These are phyloP conservation scores for Wickerhamomyces chaumierensis DNA, from an alignment of 805 yeast species.

Conservation along the genomic window DNA sequence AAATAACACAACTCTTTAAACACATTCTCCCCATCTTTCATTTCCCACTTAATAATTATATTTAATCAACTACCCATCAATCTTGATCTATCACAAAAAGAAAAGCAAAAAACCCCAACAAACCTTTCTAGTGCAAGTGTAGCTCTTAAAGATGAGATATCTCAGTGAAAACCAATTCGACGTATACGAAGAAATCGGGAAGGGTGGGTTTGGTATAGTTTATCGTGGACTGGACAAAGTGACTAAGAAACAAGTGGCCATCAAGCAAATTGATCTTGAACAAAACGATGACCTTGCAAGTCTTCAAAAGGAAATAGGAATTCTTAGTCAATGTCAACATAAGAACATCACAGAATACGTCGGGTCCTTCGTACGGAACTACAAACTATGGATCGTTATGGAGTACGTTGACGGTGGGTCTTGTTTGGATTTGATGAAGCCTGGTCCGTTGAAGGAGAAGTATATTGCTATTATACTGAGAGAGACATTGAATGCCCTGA, in stretches of 20 bases:
- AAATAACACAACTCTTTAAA: no score
- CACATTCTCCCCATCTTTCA: no score
- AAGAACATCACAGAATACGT: constrained; percentile 84
- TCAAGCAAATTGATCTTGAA: constrained; percentile 84
- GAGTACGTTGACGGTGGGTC: constrained; percentile 96
- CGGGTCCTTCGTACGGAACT: constrained; percentile 76
- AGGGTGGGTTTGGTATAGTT: constrained; percentile 95
- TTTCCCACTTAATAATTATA: no score
- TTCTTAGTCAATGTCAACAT: constrained; percentile 67
- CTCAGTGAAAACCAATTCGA: constrained; percentile 24
- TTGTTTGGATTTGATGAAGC: constrained; percentile 56
- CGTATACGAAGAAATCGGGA: constrained; percentile 74
- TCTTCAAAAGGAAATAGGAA: constrained; percentile 83
- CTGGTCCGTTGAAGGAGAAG: constrained; percentile 83
- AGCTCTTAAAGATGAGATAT: constrained; percentile 11
- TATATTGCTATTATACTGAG: constrained; percentile 70
- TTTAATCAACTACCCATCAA: no score
- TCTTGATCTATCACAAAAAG: no score
- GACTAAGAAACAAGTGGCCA: constrained; percentile 77
- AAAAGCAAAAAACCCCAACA: no score
- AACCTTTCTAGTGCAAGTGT: no score
- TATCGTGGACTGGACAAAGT: constrained; percentile 70
- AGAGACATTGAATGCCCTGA: constrained; percentile 64
- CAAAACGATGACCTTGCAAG: constrained; percentile 86
- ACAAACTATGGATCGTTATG: constrained; percentile 92